Evolutionary conservation across 2,329 filamentous ascomycete genomes (phyloP).

Genomic region (Penicillium paneum): DNA sequence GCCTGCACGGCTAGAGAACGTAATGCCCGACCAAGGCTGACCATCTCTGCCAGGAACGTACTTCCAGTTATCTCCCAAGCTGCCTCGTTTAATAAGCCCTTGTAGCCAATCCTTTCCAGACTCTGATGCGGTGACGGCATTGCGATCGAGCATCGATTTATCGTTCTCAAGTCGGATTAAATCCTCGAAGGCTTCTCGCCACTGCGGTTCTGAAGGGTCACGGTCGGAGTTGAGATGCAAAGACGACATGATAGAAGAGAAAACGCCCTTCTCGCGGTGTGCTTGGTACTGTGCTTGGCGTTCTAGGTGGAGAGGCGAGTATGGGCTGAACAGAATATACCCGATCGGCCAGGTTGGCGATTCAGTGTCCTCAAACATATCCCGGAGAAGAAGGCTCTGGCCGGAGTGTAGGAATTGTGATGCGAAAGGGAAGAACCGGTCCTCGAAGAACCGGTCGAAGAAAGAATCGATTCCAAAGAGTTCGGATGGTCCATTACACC

Average conservation of each 20-base stretch:
- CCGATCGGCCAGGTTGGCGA: slow-evolving; percentile 40
- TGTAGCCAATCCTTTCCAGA: slow-evolving; percentile 41
- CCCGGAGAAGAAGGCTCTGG: slow-evolving; percentile 29
- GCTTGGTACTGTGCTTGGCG: slow-evolving; percentile 37
- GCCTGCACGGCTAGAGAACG: slow-evolving; percentile 13
- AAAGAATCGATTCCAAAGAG: slow-evolving; percentile 34
- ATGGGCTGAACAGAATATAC: slow-evolving; percentile 49
- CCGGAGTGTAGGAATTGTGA: slow-evolving; percentile 30
- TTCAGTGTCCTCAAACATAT: slow-evolving; percentile 35
- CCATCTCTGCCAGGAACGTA: slow-evolving; percentile 24
- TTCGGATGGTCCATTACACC: slow-evolving; percentile 21
- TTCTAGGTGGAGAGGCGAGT: slow-evolving; percentile 56
- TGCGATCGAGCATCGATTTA: slow-evolving; percentile 40
- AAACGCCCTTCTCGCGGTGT: slow-evolving; percentile 28
- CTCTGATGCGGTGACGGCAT: slow-evolving; percentile 25
- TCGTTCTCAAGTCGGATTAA: slow-evolving; percentile 51
- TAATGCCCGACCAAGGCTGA: slow-evolving; percentile 26
- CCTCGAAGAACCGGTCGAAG: slow-evolving; percentile 35
- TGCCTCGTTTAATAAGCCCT: slow-evolving; percentile 41
- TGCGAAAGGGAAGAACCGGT: slow-evolving; percentile 27
- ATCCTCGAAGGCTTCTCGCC: slow-evolving; percentile 60
- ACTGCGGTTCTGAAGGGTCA: slow-evolving; percentile 41
- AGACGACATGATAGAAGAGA: slow-evolving; percentile 37
- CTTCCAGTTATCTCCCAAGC: slow-evolving; percentile 42
- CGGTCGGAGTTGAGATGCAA: slow-evolving; percentile 31